A percentile compares a stretch with the other conserved stretches of the same genome.
Conservation (phyloP, 2,329 filamentous ascomycete species). For the Penicillium sp. region DNA sequence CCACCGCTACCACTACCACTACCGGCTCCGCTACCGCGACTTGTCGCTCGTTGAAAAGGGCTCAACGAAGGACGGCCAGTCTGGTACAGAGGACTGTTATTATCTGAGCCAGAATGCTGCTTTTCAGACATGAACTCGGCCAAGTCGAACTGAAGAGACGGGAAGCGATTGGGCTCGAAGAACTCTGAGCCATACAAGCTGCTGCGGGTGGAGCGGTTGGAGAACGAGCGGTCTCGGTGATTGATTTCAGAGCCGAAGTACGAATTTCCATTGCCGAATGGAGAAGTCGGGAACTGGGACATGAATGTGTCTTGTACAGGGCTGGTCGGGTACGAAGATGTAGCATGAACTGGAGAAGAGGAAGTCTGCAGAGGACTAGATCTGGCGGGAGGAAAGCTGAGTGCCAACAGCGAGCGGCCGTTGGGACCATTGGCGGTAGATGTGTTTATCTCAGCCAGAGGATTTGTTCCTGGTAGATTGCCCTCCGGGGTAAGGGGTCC, state of each 20-base stretch:
- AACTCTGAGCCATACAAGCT: conserved; percentile 38
- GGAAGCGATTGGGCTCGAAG: conserved; percentile 30
- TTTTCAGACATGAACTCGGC: conserved; percentile 33
- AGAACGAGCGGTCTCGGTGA: conserved; percentile 42
- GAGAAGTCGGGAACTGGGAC: conserved; percentile 35
- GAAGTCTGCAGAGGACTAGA: conserved; percentile 37
- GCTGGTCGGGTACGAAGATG: conserved; percentile 36
- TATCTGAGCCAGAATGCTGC: conserved; percentile 32
- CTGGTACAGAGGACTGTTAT: conserved; percentile 34
- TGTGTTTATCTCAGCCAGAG: conserved; percentile 31
- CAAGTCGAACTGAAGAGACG: conserved; percentile 32
- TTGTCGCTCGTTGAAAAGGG: conserved; percentile 43
- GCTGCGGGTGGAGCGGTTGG: conserved; percentile 42
- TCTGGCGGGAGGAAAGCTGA: conserved; percentile 36
- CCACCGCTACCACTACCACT: conserved; percentile 35
- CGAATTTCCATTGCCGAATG: conserved; percentile 31
- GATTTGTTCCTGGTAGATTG: conserved; percentile 54
- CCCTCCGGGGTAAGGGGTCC: conserved; percentile 61
- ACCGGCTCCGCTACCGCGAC: conserved; percentile 50
- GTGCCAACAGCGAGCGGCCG: conserved; percentile 35
- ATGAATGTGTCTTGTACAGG: conserved; percentile 34
- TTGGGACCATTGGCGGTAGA: conserved; percentile 31
- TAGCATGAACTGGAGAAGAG: conserved; percentile 34
- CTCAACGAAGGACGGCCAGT: conserved; percentile 39
- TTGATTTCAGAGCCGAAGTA: conserved; percentile 34